Evolutionary conservation across 1,139 yeast genomes (phyloP), one percentile per base, ranked within the genome.

Genomic region (Kodamaea sp.): DNA sequence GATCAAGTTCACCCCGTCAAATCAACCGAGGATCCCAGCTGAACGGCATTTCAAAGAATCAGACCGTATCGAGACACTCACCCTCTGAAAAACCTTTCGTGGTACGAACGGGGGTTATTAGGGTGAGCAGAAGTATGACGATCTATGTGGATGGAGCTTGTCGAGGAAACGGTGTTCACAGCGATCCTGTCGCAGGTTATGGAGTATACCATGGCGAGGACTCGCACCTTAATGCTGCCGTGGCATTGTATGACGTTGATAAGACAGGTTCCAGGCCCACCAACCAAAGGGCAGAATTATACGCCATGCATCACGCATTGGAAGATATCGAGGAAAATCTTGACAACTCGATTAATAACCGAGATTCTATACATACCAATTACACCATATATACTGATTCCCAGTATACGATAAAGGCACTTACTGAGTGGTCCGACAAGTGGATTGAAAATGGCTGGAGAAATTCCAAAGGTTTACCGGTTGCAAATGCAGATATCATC

Each of bases 61-160:
- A 22, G 10, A 11, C 24, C 4, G 15, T 13, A 11, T 4, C 7
- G 4, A 8, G 2, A 11, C 5, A 18, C 8, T 7, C 6, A 8
- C n/a, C 15, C 14, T 16, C 15, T n/a, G 9, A 18, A 18, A 7
- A 18, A 6, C 21, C 21, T 6, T 7, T 7, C 21, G 21, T 7
- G 8, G n/a, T n/a, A n/a, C n/a, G n/a, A n/a, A 18, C 21, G 6
- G 9, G 9, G 6, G 21, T 18, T 6, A 9, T 18, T 9, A 18
- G 9, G 12, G 12, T 26, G 7, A n/a, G n/a, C n/a, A n/a, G n/a
- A n/a, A n/a, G n/a, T n/a, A n/a, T n/a, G n/a, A n/a, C n/a, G n/a
- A n/a, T n/a, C n/a, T 86, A 74, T 48, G 80, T 85, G 12, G 95
- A 86, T 55, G 95, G 96, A 0, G 83, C 92, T 1, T 68, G 80